A percentile compares a stretch with the other conserved stretches of the same genome.
phyloP scores from a whole-genome alignment of 2,329 filamentous ascomycete species.

The Corynespora cassiicola region DNA sequence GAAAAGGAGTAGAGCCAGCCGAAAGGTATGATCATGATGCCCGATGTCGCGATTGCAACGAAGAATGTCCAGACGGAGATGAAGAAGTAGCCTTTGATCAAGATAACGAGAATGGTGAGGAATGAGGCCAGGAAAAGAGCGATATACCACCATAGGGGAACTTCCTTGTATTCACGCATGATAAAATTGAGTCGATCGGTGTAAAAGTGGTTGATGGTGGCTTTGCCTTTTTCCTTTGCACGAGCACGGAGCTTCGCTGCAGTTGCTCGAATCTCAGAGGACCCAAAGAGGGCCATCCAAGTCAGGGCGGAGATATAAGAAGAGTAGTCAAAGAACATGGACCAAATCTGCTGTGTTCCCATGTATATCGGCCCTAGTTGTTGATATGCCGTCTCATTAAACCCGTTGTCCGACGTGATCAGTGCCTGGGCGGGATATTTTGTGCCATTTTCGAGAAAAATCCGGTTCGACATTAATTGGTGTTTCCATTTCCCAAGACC shows the following conservation, averaged over 20 bases:
- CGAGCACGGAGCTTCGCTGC: constrained; percentile 50
- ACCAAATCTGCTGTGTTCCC: constrained; percentile 64
- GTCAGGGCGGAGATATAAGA: constrained; percentile 64
- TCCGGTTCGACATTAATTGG: constrained; percentile 64
- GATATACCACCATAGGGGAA: constrained; percentile 66
- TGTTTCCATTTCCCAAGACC: constrained; percentile 59
- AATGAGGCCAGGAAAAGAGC: constrained; percentile 59
- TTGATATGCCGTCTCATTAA: constrained; percentile 58
- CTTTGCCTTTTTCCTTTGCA: constrained; percentile 28
- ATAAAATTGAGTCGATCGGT: constrained; percentile 66
- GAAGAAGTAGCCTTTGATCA: constrained; percentile 60
- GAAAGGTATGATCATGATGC: constrained; percentile 62
- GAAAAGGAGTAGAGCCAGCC: constrained; percentile 67
- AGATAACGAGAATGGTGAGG: constrained; percentile 58
- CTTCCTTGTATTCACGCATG: constrained; percentile 63
- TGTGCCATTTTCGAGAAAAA: constrained; percentile 59
- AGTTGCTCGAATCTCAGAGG: constrained; percentile 54
- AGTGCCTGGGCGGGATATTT: constrained; percentile 53
- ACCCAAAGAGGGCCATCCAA: constrained; percentile 66
- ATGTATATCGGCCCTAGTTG: constrained; percentile 63
- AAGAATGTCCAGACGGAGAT: constrained; percentile 68
- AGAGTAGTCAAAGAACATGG: constrained; percentile 67
- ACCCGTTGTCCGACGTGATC: constrained; percentile 51
- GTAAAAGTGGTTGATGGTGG: constrained; percentile 61
- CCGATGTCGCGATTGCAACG: constrained; percentile 62